Percentiles rank a stretch among this genome's conserved stretches.
These are phyloP conservation scores for Rhizoctonia solani DNA, from an alignment of 1,284 basidiomycete species.

Conservation along the genomic window DNA sequence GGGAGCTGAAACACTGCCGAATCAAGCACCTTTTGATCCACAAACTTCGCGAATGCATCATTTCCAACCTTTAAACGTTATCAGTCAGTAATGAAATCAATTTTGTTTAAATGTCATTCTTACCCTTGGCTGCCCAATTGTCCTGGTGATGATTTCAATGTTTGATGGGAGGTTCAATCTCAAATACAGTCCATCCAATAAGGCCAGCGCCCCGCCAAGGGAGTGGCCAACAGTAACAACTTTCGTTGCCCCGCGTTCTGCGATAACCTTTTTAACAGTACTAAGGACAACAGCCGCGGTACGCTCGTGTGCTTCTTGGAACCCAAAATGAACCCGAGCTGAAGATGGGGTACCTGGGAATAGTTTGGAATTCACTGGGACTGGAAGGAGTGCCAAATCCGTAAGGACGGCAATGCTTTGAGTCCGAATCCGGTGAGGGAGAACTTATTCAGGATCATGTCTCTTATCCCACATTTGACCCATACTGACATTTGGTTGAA, in stretches of 20 bases:
- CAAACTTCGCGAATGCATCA: conserved; percentile 60
- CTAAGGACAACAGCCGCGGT: background rate
- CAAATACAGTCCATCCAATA: conserved; percentile 55
- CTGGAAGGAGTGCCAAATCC: background rate
- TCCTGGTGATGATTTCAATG: conserved; percentile 50
- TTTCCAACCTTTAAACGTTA: conserved; percentile 57
- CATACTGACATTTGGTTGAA: conserved; percentile 21
- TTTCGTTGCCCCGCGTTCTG: background rate
- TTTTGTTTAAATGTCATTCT: conserved; percentile 15
- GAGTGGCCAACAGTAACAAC: conserved; percentile 44
- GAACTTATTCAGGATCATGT: too few species aligned
- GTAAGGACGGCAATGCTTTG: conserved; percentile 17
- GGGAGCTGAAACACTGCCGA: background rate
- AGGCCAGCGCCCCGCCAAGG: conserved; percentile 56
- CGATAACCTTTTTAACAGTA: conserved; percentile 10
- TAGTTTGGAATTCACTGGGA: background rate
- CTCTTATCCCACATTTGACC: too few species aligned
- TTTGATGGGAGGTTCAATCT: conserved; percentile 51
- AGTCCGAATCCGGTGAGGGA: background rate
- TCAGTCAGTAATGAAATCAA: background rate
- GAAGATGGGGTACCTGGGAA: conserved; percentile 7
- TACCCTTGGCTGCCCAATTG: conserved; percentile 66
- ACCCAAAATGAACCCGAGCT: conserved; percentile 6
- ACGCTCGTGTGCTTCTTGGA: conserved; percentile 6
- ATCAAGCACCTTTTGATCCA: conserved; percentile 48